Percentiles rank a stretch among this genome's conserved stretches.
phyloP scores from a whole-genome alignment of 176 grass and related monocot genomes.

The Avena eriantha region DNA sequence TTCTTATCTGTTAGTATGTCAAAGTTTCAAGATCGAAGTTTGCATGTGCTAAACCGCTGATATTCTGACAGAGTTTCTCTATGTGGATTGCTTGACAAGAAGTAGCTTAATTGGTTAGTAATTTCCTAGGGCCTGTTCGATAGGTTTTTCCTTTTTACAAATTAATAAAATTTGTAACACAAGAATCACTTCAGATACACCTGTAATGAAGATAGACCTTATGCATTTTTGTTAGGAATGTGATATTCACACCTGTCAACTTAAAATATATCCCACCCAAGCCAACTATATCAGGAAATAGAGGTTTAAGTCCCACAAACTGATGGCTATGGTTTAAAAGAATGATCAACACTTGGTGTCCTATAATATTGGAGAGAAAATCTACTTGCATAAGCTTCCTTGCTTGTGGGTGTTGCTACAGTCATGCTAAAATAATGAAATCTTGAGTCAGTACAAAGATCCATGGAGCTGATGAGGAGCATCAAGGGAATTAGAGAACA shows the following conservation, averaged over 20 bases:
- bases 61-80: background rate
- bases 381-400: no score
- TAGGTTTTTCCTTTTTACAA: background rate
- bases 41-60: background rate
- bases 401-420: background rate
- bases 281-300: background rate
- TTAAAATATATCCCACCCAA: background rate
- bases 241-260: background rate
- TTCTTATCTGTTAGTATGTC: background rate
- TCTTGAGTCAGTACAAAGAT: background rate
- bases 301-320: background rate
- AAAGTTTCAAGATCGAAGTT: conserved; percentile 1
- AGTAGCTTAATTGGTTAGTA: background rate
- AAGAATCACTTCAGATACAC: background rate
- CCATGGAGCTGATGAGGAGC: background rate
- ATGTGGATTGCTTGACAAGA: background rate
- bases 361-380: background rate
- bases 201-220: background rate
- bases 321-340: background rate
- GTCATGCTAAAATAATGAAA: background rate
- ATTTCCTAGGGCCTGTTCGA: background rate
- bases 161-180: background rate
- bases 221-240: background rate
- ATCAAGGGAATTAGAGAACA: background rate
- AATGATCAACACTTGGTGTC: background rate